A percentile compares a stretch with the other conserved stretches of the same genome.
phyloP scores from a whole-genome alignment of 169 alveolate genomes.

The Babesia divergens region DNA sequence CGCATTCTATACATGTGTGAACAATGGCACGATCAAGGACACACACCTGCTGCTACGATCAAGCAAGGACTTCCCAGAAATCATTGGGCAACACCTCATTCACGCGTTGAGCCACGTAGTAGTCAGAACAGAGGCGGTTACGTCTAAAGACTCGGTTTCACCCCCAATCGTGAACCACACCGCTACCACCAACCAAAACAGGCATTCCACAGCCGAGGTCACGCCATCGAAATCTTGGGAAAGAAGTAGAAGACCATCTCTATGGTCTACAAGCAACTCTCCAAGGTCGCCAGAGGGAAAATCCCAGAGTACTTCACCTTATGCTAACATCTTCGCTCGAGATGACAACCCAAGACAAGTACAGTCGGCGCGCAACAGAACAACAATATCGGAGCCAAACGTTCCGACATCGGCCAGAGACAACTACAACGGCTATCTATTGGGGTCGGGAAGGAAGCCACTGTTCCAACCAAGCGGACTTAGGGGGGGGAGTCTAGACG shows the following conservation, averaged over 20 bases:
- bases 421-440: neutral
- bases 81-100: slow-evolving; percentile 44
- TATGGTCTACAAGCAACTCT: slow-evolving; percentile 23
- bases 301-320: neutral
- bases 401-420: slow-evolving; percentile 11
- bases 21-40: slow-evolving; percentile 46
- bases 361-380: neutral
- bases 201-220: neutral
- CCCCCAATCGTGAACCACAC: neutral
- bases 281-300: slow-evolving; percentile 11
- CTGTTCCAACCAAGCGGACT: neutral
- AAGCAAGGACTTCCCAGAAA: slow-evolving; percentile 61
- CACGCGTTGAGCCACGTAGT: slow-evolving; percentile 50
- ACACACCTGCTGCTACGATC: slow-evolving; percentile 62
- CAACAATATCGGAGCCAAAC: neutral
- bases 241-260: neutral
- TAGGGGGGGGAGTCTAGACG: slow-evolving; percentile 5
- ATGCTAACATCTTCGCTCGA: neutral
- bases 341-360: neutral
- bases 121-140: slow-evolving; percentile 3
- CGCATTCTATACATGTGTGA: slow-evolving; percentile 56
- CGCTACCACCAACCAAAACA: too few species aligned
- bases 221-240: neutral
- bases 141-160: neutral
- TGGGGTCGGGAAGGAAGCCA: slow-evolving; percentile 1